Evolutionary conservation across 768 basidiomycete species (phyloP), one percentile per base, ranked within the genome.

Genomic region (Pseudohyphozyma bogoriensis): DNA sequence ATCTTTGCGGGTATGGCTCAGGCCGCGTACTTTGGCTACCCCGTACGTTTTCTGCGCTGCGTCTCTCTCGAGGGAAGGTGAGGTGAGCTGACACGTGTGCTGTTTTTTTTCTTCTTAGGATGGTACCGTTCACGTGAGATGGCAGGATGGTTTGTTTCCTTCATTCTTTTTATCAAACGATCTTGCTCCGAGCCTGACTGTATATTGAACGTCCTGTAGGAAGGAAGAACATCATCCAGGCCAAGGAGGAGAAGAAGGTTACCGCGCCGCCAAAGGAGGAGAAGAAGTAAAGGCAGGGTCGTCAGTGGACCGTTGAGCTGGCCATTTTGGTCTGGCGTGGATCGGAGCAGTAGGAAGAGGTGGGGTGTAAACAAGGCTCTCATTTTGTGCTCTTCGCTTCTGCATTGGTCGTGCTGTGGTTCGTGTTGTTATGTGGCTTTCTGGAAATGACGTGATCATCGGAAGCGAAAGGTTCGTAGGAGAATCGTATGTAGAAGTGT

Each of bases 1-100:
- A 74, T 99, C n/a, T 97, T 99, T 77, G 91, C 89, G 72, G 78
- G 83, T 56, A 85, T 95, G 79, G 91, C 87, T 7, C 82, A 84
- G 71, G 91, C 91, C 1, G 93, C 92, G n/a, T 97, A 96, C 77
- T 99, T 97, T 74, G 70, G 70, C 24, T 54, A 65, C 54, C 68
- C 65, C 33, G 47, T 49, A 18, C 47, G 47, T 49, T 20, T 15
- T 26, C 24, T 26, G 9, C 26, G n/a, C n/a, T n/a, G n/a, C n/a
- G n/a, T 24, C 22, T 15, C 26, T n/a, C 26, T 12, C 20, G 10
- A 11, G 42, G 12, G 7, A 11, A 15, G 13, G n/a, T 24, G 13
- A 26, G 5, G 10, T 18, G 15, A 8, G 22, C 47, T 49, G 2
- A 29, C 26, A n/a, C n/a, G n/a, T n/a, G n/a, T n/a, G n/a, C n/a